Evolutionary conservation across 345 rosid genomes (phyloP).

Genomic region (Linum trigynum): DNA sequence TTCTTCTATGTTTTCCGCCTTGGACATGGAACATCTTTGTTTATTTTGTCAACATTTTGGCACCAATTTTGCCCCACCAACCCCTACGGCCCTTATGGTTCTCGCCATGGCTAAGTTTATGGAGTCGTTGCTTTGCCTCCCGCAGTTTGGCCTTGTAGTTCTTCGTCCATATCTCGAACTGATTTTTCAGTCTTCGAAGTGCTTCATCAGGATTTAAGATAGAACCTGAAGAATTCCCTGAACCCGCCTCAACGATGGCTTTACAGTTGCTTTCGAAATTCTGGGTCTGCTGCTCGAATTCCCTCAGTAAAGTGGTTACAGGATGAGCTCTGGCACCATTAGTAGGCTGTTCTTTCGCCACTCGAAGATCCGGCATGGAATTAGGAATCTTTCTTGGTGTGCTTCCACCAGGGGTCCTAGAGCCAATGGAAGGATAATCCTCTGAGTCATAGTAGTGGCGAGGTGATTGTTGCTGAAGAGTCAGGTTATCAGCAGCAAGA

Average conservation of each 20-base stretch:
- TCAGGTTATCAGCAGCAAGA: constrained; percentile 53
- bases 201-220: constrained; percentile 45
- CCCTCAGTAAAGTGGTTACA: constrained; percentile 51
- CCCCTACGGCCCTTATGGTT: constrained; percentile 48
- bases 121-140: constrained; percentile 58
- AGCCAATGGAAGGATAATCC: constrained; percentile 51
- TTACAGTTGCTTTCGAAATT: constrained; percentile 58
- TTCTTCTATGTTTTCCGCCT: background rate
- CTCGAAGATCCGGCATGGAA: constrained; percentile 30
- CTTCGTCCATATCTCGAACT: constrained; percentile 82
- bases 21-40: background rate
- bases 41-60: constrained; percentile 3
- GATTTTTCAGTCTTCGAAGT: constrained; percentile 47
- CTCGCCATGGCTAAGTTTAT: constrained; percentile 39
- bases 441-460: constrained; percentile 46
- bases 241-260: constrained; percentile 40
- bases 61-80: constrained; percentile 78
- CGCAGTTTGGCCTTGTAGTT: constrained; percentile 66
- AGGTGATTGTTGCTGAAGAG: constrained; percentile 38
- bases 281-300: constrained; percentile 63
- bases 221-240: constrained; percentile 28
- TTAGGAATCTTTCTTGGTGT: constrained; percentile 39
- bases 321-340: constrained; percentile 39
- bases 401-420: constrained; percentile 52
- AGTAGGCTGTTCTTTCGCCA: constrained; percentile 33